Evolutionary conservation across 805 yeast species (phyloP), one percentile per base, ranked within the genome.

Genomic region (Maudiozyma serrabonitensis): DNA sequence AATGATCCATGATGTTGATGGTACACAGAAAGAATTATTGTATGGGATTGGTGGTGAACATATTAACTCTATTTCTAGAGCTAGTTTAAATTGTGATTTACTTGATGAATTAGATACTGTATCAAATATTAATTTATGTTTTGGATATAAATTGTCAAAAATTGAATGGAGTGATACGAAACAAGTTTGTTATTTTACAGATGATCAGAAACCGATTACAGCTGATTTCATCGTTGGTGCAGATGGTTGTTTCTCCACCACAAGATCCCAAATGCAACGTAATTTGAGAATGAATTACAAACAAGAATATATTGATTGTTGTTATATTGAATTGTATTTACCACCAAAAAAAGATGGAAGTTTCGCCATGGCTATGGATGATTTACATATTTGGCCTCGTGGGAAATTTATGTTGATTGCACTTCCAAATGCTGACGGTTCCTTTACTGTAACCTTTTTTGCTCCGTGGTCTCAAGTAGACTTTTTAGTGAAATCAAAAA

Each of bases 351-450:
- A 67, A 2, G 58, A 60, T 4, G 66, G 70, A 21, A 12, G 23
- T 5, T 85, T 80, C 58, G 68, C 71, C 16, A 70, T 85, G 21
- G 79, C 81, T 55, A 82, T 89, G 7, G 80, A 87, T 66, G 88
- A 87, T 62, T 73, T 90, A 46, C 97, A 90, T 60, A 87, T 90
- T 43, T 90, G 97, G 97, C 97, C 97, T 4, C 72, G 96, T 43
- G 78, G 81, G 51, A 74, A 85, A 48, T 87, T 73, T 62, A 90
- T 90, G 97, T 74, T 90, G 56, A 90, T 90, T 59, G 96, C 96
- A 0, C 73, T 90, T 51, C 86, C 97, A 9, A 90, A 90, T 56
- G 65, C 69, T 23, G 95, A 87, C 62, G 93, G 91, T 0, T 82
- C 95, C 6, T 90, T 89, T 66, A 90, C 96, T 0, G 82, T 87